Evolutionary conservation across 2,329 filamentous ascomycete genomes (phyloP).

Genomic region (Alternaria consortialis): DNA sequence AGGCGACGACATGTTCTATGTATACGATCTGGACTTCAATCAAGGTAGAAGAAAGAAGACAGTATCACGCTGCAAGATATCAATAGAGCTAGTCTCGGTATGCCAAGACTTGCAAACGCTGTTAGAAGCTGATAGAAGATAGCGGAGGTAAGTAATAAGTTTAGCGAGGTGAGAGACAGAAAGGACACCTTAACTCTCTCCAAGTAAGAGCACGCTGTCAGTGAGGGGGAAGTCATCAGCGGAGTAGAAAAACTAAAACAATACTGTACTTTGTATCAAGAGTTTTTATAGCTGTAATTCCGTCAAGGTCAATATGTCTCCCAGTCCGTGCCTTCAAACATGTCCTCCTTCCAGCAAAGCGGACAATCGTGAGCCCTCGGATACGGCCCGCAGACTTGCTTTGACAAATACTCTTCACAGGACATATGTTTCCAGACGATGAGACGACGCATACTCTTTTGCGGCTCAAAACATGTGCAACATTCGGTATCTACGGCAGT

Average conservation of each 20-base stretch:
- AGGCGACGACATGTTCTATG: background rate
- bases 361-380: slow-evolving; percentile 2
- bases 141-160: background rate
- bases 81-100: background rate
- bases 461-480: slow-evolving; percentile 7
- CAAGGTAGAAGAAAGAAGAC: background rate
- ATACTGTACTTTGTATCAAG: background rate
- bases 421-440: slow-evolving; percentile 10
- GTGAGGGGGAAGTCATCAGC: background rate
- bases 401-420: background rate
- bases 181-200: background rate
- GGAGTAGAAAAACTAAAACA: background rate
- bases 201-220: background rate
- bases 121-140: background rate
- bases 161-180: background rate
- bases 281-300: background rate
- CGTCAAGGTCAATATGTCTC: background rate
- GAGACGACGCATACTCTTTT: slow-evolving; percentile 9
- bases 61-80: background rate
- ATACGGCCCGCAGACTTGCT: slow-evolving; percentile 2
- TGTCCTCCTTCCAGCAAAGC: slow-evolving; percentile 4
- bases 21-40: background rate
- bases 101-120: background rate
- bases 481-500: slow-evolving; percentile 9
- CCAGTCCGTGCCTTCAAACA: background rate